Conservation (phyloP, 2,329 filamentous ascomycete species). For the Ophiostoma himal-ulmi region DNA sequence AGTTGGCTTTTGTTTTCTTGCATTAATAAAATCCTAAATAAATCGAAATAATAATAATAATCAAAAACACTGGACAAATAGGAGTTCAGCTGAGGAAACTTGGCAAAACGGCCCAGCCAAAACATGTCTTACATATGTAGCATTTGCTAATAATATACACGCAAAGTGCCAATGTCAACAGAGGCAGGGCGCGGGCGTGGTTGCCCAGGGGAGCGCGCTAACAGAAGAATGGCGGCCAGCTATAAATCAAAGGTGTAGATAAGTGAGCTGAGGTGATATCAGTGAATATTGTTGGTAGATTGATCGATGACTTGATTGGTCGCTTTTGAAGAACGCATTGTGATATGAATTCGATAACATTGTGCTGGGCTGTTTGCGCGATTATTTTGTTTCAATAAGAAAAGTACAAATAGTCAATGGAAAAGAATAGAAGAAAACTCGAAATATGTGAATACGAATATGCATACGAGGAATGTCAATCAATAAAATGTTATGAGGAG, state of each 20-base stretch:
- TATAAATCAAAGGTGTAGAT: neutral
- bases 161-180: constrained; percentile 20
- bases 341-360: too few relatives aligned
- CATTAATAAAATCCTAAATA: neutral
- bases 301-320: too few relatives aligned
- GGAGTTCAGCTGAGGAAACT: neutral
- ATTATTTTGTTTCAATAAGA: too few relatives aligned
- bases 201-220: constrained; percentile 26
- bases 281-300: too few relatives aligned
- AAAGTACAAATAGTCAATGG: too few relatives aligned
- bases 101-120: constrained; percentile 7
- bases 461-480: too few relatives aligned
- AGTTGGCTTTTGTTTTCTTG: neutral
- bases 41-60: neutral
- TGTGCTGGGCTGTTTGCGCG: too few relatives aligned
- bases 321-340: too few relatives aligned
- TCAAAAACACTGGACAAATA: neutral
- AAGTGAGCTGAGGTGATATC: too few relatives aligned
- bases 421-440: too few relatives aligned
- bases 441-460: too few relatives aligned
- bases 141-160: constrained; percentile 1
- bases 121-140: constrained; percentile 18
- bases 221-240: constrained; percentile 7
- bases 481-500: too few relatives aligned
- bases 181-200: constrained; percentile 11